phyloP scores from a whole-genome alignment of 768 basidiomycete genomes.

The Leucocoprinus leucothites region DNA sequence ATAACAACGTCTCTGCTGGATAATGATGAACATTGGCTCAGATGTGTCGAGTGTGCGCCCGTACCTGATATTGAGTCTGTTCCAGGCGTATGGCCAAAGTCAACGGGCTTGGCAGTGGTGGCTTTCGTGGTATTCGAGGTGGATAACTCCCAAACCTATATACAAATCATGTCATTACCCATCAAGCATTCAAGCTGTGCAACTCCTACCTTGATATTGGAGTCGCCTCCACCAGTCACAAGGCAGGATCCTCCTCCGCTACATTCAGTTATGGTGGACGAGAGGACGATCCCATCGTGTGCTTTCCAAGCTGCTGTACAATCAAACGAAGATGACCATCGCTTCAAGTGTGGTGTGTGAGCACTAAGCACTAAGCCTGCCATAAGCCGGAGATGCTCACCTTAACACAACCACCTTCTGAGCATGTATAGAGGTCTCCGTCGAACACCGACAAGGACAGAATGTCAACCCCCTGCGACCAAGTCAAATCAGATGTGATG shows the following conservation, averaged over 20 bases:
- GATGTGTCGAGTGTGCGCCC: neutral
- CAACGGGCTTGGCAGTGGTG: conserved; percentile 11
- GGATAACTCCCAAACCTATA: conserved; percentile 54
- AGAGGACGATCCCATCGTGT: conserved; percentile 80
- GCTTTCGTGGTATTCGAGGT: conserved; percentile 23
- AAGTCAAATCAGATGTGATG: neutral
- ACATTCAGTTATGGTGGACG: conserved; percentile 57
- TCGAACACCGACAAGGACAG: conserved; percentile 74
- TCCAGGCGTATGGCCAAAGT: neutral
- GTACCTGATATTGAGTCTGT: conserved; percentile 22
- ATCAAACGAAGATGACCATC: conserved; percentile 84
- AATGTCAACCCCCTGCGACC: conserved; percentile 67
- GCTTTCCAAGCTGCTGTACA: conserved; percentile 81
- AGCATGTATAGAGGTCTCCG: conserved; percentile 61
- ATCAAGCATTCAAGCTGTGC: neutral
- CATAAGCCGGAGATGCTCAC: conserved; percentile 30
- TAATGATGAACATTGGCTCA: neutral
- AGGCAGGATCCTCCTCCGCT: conserved; percentile 34
- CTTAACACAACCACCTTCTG: conserved; percentile 68
- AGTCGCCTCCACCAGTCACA: conserved; percentile 85
- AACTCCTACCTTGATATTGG: conserved; percentile 66
- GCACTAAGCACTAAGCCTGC: neutral
- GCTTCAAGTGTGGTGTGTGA: conserved; percentile 32
- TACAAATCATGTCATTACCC: neutral
- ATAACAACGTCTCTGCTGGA: conserved; percentile 64